Percentiles rank a stretch among this genome's conserved stretches.
phyloP scores from a whole-genome alignment of 768 basidiomycete genomes.

The Paxillus involutus region DNA sequence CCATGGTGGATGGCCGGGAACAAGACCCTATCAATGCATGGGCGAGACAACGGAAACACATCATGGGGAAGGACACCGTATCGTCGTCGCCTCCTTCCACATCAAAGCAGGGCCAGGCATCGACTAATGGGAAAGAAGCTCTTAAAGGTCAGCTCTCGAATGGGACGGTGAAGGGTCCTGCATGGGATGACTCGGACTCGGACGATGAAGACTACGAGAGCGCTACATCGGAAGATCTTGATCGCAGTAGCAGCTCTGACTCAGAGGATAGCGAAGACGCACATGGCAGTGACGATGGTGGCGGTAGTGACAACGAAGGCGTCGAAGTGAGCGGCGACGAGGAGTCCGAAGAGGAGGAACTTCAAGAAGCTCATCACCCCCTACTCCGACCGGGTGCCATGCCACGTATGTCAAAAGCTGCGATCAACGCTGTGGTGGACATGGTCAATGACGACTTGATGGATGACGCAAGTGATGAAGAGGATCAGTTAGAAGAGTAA shows the following conservation, averaged over 20 bases:
- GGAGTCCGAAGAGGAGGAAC: conserved; percentile 41
- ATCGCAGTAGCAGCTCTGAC: conserved; percentile 40
- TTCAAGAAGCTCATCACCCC: conserved; percentile 60
- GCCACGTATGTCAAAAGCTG: conserved; percentile 66
- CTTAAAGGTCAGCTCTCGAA: conserved; percentile 2
- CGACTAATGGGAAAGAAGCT: conserved; percentile 1
- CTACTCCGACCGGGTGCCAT: conserved; percentile 65
- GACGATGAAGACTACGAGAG: conserved; percentile 38
- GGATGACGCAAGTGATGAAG: conserved; percentile 34
- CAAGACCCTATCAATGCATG: conserved; percentile 64
- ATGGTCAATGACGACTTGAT: conserved; percentile 58
- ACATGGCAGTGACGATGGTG: conserved; percentile 29
- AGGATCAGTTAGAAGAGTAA: conserved; percentile 53
- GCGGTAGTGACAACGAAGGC: conserved; percentile 31
- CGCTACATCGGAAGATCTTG: conserved; percentile 42
- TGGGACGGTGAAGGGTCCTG: conserved; percentile 22
- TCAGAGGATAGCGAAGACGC: conserved; percentile 32
- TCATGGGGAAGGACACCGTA: conserved; percentile 46
- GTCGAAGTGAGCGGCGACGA: conserved; percentile 38
- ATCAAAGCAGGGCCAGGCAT: not conserved
- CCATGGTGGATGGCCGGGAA: conserved; percentile 71
- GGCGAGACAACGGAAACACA: conserved; percentile 55
- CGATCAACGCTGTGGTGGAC: conserved; percentile 62
- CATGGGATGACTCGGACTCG: conserved; percentile 34
- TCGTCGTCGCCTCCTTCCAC: not conserved